Evolutionary conservation across 805 yeast species (phyloP), one percentile per base, ranked within the genome.

Genomic region (Barnettozyma siamensis): DNA sequence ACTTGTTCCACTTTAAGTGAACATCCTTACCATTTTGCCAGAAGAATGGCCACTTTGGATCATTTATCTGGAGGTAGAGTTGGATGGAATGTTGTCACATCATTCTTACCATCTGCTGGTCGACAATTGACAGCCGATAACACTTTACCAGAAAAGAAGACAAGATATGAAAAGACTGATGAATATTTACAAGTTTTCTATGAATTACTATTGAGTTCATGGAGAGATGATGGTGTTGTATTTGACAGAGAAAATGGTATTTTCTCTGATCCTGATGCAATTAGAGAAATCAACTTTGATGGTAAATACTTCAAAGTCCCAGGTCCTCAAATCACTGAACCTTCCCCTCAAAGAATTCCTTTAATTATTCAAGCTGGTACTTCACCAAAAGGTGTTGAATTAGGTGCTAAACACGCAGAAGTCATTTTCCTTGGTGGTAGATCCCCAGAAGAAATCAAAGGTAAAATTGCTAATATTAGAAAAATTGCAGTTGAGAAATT

Each of bases 381-480:
- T 31, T 69, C 73, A 5, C 51, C 60, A 18, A 56, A 55, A 13
- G 74, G 74, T 23, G 55, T 58, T 36, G 62, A 63, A 15, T 59
- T 66, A 42, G 74, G 70, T 7, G 72, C 74, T 13, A 59, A 61
- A 41, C 59, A 66, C 46, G 73, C 71, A 2, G 74, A 69, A 45
- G 60, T 59, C 7, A 62, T 68, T 13, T 69, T 69, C 44, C 49
- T 68, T 16, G 56, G 62, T 15, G 62, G 59, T 12, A 55, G 59
- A 36, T 51, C 65, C 7, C 68, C 72, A 3, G 62, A 58, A 27
- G 46, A 38, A n/a, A 44, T 65, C 28, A 59, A 50, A 10, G 54
- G 46, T 8, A 53, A 61, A 31, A 58, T 66, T 29, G 51, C 50
- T n/a, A 61, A 57, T 17, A 55, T 65, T 34, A 65, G 61, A 35